A percentile compares a stretch with the other conserved stretches of the same genome.
phyloP scores from a whole-genome alignment of 2,329 filamentous ascomycete species.

The Neofusicoccum ribis region DNA sequence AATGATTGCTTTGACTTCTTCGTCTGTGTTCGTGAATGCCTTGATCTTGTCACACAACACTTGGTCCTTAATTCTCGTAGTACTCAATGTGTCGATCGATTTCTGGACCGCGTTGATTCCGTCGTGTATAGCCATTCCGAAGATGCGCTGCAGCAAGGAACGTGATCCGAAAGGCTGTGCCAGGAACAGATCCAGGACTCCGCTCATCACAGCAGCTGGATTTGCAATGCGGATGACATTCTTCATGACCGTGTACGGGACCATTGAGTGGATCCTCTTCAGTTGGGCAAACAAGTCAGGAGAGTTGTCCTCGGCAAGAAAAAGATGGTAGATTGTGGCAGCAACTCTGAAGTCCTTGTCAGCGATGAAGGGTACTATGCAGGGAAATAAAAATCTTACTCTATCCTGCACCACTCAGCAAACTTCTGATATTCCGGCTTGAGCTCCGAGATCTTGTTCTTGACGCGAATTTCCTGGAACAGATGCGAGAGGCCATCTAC shows the following conservation, averaged over 20 bases:
- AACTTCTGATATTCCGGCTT: slow-evolving; percentile 98
- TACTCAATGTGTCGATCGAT: slow-evolving; percentile 74
- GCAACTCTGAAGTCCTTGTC: slow-evolving; percentile 60
- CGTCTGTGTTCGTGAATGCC: slow-evolving; percentile 72
- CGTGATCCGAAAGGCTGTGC: slow-evolving; percentile 91
- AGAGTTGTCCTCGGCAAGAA: slow-evolving; percentile 96
- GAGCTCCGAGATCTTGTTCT: slow-evolving; percentile 81
- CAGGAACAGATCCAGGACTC: slow-evolving; percentile 89
- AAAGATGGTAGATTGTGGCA: slow-evolving; percentile 93
- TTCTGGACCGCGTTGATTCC: slow-evolving; percentile 85
- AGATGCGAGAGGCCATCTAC: slow-evolving; percentile 84
- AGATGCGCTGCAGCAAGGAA: slow-evolving; percentile 91
- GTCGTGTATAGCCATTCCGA: slow-evolving; percentile 86
- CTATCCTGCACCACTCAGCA: slow-evolving; percentile 95
- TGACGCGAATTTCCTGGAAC: slow-evolving; percentile 89
- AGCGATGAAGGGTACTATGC: background rate
- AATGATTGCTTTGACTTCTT: slow-evolving; percentile 72
- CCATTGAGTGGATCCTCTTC: slow-evolving; percentile 89
- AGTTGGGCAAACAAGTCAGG: slow-evolving; percentile 93
- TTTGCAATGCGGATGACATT: slow-evolving; percentile 97
- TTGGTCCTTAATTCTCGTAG: slow-evolving; percentile 74
- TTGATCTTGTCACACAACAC: slow-evolving; percentile 80
- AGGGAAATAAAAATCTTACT: slow-evolving; percentile 46
- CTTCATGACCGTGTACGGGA: slow-evolving; percentile 91
- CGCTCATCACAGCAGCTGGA: slow-evolving; percentile 95